Evolutionary conservation across 108 stramenopile genomes (phyloP), one percentile per base, ranked within the genome.

Genomic region (Cyclotella kingstonii): DNA sequence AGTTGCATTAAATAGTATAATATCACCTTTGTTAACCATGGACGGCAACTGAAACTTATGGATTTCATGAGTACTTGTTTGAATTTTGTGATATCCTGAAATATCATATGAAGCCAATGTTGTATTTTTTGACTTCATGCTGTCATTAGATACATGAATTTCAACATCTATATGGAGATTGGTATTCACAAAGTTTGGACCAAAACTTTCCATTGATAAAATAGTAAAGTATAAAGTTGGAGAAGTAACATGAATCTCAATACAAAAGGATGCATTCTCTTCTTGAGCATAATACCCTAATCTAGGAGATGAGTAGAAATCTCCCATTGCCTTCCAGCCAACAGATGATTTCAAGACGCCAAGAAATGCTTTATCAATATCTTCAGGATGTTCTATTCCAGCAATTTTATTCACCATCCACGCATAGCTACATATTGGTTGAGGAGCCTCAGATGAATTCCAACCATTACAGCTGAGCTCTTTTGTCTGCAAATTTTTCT

Each of bases 81-180:
- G 36, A 14, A 52, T 42, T 10, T 69, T 48, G 34, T 76, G 75
- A 54, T 64, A 76, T 5, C 68, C 68, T 28, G 42, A 19, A 11
- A 76, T 57, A n/a, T 63, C 44, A 36, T 62, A 70, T 18, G 33
- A 7, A 39, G 23, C 19, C 5, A 1, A n/a, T 0, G 9, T 4
- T 22, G 26, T 28, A 22, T 52, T 36, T n/a, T n/a, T n/a, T n/a
- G n/a, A n/a, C n/a, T n/a, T n/a, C n/a, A n/a, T n/a, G n/a, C n/a
- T n/a, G n/a, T n/a, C n/a, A n/a, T n/a, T n/a, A n/a, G n/a, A n/a
- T n/a, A n/a, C 5, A 14, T 28, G 6, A 56, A 66, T 56, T 2
- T 21, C 11, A 15, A 56, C 34, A 11, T 35, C 26, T 10, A 66
- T 39, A 2, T 31, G 29, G 3, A 56, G 36, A 10, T 38, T 48